These are phyloP conservation scores for Globisporangium cylindrosporum DNA, from an alignment of 352 stramenopile genomes.

Conservation along the genomic window DNA sequence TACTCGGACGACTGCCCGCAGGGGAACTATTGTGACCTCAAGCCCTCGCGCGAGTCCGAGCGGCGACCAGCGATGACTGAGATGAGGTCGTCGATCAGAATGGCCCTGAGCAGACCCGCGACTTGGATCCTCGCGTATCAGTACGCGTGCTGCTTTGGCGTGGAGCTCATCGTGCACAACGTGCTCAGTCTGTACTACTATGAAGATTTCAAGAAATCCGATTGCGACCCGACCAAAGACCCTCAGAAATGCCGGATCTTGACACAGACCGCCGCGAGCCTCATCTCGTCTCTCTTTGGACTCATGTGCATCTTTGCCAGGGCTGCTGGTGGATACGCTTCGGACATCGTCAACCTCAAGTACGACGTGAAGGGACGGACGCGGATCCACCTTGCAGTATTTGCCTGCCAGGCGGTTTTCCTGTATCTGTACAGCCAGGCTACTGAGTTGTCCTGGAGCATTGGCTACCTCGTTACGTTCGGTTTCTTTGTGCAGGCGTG, in stretches of 20 bases:
- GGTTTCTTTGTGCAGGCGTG: conserved; percentile 84
- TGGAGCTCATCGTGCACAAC: conserved; percentile 95
- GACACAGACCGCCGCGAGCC: conserved; percentile 43
- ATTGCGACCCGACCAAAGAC: conserved; percentile 34
- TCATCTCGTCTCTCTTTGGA: conserved; percentile 92
- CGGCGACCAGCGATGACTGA: background rate
- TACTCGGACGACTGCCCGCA: conserved; percentile 92
- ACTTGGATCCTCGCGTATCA: conserved; percentile 91
- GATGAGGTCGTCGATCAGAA: conserved; percentile 19
- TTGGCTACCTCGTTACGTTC: conserved; percentile 82
- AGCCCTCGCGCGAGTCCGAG: conserved; percentile 17
- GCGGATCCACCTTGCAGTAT: conserved; percentile 60
- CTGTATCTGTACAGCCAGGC: conserved; percentile 84
- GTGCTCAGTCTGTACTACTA: conserved; percentile 90
- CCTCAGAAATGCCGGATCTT: conserved; percentile 25
- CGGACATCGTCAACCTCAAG: conserved; percentile 69
- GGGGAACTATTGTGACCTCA: conserved; percentile 85
- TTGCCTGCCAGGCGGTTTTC: conserved; percentile 71
- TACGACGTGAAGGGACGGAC: conserved; percentile 89
- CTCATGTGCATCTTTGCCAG: conserved; percentile 93
- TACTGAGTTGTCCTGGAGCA: conserved; percentile 38
- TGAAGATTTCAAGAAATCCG: conserved; percentile 72
- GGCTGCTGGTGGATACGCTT: conserved; percentile 80
- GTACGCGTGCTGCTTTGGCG: conserved; percentile 92
- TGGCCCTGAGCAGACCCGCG: conserved; percentile 39